A percentile compares a stretch with the other conserved stretches of the same genome.
phyloP scores from a whole-genome alignment of 1,284 basidiomycete species.

The Fomes fomentarius region DNA sequence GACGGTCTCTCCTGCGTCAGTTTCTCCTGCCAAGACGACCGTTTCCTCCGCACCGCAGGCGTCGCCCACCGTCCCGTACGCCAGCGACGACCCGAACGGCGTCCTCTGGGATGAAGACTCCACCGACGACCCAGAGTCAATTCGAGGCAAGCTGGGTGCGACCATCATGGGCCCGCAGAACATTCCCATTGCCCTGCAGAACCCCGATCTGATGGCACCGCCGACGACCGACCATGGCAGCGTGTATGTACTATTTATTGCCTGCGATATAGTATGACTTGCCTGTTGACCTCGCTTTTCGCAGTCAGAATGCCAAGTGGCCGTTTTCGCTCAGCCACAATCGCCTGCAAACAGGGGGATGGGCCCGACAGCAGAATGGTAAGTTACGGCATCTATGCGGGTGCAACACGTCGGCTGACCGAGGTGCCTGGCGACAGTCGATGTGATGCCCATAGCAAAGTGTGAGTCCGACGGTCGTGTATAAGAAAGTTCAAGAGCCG shows the following conservation, averaged over 20 bases:
- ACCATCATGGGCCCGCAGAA: constrained; percentile 61
- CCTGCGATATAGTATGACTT: not conserved
- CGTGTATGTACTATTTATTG: constrained; percentile 45
- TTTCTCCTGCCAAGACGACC: constrained; percentile 7
- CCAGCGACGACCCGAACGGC: constrained; percentile 54
- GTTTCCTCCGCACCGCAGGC: constrained; percentile 13
- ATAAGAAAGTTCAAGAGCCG: not conserved
- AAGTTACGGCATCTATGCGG: constrained; percentile 18
- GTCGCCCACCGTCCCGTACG: constrained; percentile 45
- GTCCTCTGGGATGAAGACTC: constrained; percentile 40
- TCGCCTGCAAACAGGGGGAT: constrained; percentile 70
- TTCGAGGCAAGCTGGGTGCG: constrained; percentile 49
- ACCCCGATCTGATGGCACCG: constrained; percentile 66
- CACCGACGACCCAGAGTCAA: constrained; percentile 35
- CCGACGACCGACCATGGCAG: constrained; percentile 67
- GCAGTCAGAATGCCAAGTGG: constrained; percentile 68
- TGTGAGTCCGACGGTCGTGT: constrained; percentile 39
- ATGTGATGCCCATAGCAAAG: constrained; percentile 63
- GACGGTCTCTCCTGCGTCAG: constrained; percentile 8
- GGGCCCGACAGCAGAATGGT: constrained; percentile 74
- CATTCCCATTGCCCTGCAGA: constrained; percentile 52
- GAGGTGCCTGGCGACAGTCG: constrained; percentile 41
- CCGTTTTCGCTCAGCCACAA: constrained; percentile 71
- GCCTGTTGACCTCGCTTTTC: constrained; percentile 2
- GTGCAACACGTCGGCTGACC: not conserved